Conservation (phyloP, 208 protist species). For the Leishmania aethiopica region DNA sequence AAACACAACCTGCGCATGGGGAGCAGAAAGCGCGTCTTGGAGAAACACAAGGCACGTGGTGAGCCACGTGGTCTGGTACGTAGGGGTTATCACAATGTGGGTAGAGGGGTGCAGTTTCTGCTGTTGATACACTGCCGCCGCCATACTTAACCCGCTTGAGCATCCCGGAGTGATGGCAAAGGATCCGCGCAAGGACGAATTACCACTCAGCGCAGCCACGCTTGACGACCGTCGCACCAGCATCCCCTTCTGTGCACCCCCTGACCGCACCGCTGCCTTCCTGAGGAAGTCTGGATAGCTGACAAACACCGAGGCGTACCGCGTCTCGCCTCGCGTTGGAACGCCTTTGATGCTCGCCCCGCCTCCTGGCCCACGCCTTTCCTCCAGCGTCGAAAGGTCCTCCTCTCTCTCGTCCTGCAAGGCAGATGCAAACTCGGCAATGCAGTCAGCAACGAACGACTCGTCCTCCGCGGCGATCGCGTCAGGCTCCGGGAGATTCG, state of each 20-base stretch:
- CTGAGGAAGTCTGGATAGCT: slow-evolving; percentile 29
- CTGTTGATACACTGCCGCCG: not conserved
- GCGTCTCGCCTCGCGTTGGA: slow-evolving; percentile 14
- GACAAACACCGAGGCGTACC: slow-evolving; percentile 18
- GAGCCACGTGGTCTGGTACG: slow-evolving; percentile 67
- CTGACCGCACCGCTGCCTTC: slow-evolving; percentile 16
- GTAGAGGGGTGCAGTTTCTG: not conserved
- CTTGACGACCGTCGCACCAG: slow-evolving; percentile 14
- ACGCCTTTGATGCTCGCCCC: slow-evolving; percentile 4
- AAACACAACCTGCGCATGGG: slow-evolving; percentile 51
- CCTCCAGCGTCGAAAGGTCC: slow-evolving; percentile 13
- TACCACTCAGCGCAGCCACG: slow-evolving; percentile 2
- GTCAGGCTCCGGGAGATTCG: slow-evolving; percentile 11
- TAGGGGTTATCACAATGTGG: slow-evolving; percentile 17
- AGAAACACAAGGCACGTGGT: slow-evolving; percentile 34
- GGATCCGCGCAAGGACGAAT: slow-evolving; percentile 18
- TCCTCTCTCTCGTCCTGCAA: slow-evolving; percentile 33
- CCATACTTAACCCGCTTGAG: not conserved
- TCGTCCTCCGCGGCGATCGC: slow-evolving; percentile 27
- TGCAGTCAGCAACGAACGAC: slow-evolving; percentile 47
- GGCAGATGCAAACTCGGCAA: slow-evolving; percentile 35
- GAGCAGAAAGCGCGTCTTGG: slow-evolving; percentile 25
- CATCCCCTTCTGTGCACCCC: slow-evolving; percentile 15
- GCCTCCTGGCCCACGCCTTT: not conserved
- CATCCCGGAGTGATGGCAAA: not conserved